A percentile compares a stretch with the other conserved stretches of the same genome.
Conservation (phyloP, 495 filamentous ascomycete species). For the Hypoxylon crocopeplum region DNA sequence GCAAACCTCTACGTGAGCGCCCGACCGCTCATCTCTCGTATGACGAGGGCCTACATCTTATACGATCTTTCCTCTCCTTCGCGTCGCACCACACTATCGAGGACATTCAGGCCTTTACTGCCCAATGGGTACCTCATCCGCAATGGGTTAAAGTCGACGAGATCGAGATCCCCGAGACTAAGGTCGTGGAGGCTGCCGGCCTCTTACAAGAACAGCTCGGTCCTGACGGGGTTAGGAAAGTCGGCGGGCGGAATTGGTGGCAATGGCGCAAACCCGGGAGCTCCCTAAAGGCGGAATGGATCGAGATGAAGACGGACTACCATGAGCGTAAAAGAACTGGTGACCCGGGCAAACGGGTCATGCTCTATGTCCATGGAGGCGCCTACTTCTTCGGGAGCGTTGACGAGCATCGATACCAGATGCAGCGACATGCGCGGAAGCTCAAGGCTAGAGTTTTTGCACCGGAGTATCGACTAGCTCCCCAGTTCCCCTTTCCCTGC, state of each 20-base stretch:
- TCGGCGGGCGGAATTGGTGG: constrained; percentile 92
- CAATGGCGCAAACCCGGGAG: constrained; percentile 76
- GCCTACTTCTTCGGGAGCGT: constrained; percentile 82
- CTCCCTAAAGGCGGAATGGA: constrained; percentile 84
- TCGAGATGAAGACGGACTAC: constrained; percentile 90
- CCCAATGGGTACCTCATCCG: constrained; percentile 89
- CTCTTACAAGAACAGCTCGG: constrained; percentile 75
- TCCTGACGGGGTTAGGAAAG: constrained; percentile 68
- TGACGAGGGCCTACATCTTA: constrained; percentile 88
- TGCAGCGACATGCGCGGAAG: constrained; percentile 94
- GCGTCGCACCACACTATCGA: constrained; percentile 89
- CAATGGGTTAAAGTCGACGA: constrained; percentile 82
- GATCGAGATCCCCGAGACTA: constrained; percentile 69
- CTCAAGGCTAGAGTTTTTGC: constrained; percentile 88
- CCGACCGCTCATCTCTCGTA: constrained; percentile 90
- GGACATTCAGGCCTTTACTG: constrained; percentile 87
- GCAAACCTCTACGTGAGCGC: constrained; percentile 73
- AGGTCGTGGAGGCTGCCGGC: constrained; percentile 66
- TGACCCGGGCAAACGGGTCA: constrained; percentile 71
- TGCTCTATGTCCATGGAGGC: constrained; percentile 91
- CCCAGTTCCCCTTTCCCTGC: constrained; percentile 95
- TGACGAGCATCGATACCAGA: constrained; percentile 93
- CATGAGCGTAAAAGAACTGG: constrained; percentile 66
- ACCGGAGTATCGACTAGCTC: constrained; percentile 85
- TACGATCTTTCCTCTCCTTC: constrained; percentile 82